Evolutionary conservation across 202 grass and related monocot genomes (phyloP), one percentile per base, ranked within the genome.

Genomic region (Zizania palustris): DNA sequence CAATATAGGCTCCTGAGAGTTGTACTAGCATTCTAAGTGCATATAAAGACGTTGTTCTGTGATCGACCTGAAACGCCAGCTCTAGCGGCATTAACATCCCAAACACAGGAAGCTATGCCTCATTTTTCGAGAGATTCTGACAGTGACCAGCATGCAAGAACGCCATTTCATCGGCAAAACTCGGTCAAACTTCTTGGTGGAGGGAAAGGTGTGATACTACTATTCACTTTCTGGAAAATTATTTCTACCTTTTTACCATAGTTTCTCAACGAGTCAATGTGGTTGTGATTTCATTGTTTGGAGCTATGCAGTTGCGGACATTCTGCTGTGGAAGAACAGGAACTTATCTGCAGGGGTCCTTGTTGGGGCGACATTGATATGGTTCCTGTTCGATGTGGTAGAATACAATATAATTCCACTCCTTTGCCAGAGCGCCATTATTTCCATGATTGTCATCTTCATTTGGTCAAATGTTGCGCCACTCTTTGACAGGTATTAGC

Each of bases 311-410:
- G 95, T 65, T 43, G 91, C 89, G 18, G 83, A 90, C 33, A 41
- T 98, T 79, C 62, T 95, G 66, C 83, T 95, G n/a, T 95, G 91
- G 95, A 90, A 71, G 35, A 67, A 98, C 51, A 94, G 66, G 49
- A 92, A 90, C 6, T 16, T 89, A 60, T 90, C 95, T 33, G 87
- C 77, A 9, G 87, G 74, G 7, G 78, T 98, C 60, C 87, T 98
- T 59, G 70, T 40, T 11, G 85, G 66, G 13, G 87, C 80, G 19
- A 92, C 89, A 4, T 11, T 90, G 54, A 60, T 79, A 56, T 98
- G 91, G 95, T 81, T 79, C 68, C 80, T 98, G 7, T 98, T 98
- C 45, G 80, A 92, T 28, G 85, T 95, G 44, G 67, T 83, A 36
- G 91, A 95, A 69, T 98, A 98, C 55, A 87, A 90, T 55, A 72